Evolutionary conservation across 1,284 basidiomycete species (phyloP).

Genomic region (Ustilago nuda): DNA sequence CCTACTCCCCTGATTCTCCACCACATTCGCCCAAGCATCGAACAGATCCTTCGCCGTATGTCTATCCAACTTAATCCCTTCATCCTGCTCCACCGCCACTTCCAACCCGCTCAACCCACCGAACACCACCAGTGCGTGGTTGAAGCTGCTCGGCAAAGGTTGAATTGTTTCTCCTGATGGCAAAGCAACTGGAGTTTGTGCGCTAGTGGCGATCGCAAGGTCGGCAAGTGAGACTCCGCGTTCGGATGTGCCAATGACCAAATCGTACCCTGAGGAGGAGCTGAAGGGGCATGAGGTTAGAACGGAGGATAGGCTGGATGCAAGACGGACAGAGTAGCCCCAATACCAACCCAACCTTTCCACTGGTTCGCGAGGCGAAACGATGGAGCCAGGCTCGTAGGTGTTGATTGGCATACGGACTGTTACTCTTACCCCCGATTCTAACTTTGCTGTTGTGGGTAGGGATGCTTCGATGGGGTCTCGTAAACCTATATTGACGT

Average conservation of each 20-base stretch:
- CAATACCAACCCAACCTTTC: slow-evolving; percentile 62
- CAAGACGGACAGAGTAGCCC: slow-evolving; percentile 66
- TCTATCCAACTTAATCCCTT: slow-evolving; percentile 53
- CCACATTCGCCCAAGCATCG: slow-evolving; percentile 68
- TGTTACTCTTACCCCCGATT: slow-evolving; percentile 60
- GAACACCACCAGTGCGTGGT: slow-evolving; percentile 63
- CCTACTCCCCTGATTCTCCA: slow-evolving; percentile 63
- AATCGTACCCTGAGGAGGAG: slow-evolving; percentile 53
- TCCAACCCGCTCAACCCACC: slow-evolving; percentile 67
- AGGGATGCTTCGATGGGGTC: slow-evolving; percentile 53
- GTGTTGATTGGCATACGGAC: slow-evolving; percentile 48
- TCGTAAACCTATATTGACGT: slow-evolving; percentile 63
- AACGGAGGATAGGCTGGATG: slow-evolving; percentile 47
- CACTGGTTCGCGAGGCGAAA: slow-evolving; percentile 62
- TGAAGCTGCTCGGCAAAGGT: slow-evolving; percentile 26
- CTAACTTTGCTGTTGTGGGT: slow-evolving; percentile 13
- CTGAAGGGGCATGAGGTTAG: slow-evolving; percentile 41
- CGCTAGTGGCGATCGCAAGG: slow-evolving; percentile 22
- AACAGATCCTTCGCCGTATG: slow-evolving; percentile 63
- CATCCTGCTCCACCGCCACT: slow-evolving; percentile 61
- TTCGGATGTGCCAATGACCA: slow-evolving; percentile 67
- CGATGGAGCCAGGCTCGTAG: slow-evolving; percentile 33
- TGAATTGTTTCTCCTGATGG: slow-evolving; percentile 20
- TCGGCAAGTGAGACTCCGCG: slow-evolving; percentile 55
- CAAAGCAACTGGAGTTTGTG: slow-evolving; percentile 15